phyloP scores from a whole-genome alignment of 495 filamentous ascomycete species.

The Amphirosellinia nigrospora region DNA sequence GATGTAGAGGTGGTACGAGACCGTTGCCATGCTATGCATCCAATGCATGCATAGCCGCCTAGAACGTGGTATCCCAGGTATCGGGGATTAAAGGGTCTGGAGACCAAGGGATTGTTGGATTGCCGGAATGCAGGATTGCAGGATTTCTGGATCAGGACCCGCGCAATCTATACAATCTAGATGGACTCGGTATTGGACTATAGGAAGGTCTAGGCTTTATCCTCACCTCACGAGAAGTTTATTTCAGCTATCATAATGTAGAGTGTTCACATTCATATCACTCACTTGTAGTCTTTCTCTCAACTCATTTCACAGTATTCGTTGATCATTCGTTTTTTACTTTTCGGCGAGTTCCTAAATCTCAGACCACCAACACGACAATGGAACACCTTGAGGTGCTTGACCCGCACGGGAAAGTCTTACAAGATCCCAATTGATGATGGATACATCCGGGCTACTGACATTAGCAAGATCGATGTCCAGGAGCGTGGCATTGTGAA shows the following conservation, averaged over 20 bases:
- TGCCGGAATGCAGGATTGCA: constrained; percentile 29
- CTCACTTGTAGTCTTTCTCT: not conserved
- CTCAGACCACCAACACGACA: not conserved
- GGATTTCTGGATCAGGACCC: constrained; percentile 33
- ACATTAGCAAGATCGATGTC: constrained; percentile 50
- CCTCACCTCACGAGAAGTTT: not conserved
- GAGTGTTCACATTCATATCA: not conserved
- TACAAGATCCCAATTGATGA: constrained; percentile 36
- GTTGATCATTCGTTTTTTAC: no score
- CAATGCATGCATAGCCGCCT: not conserved
- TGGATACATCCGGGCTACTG: constrained; percentile 53
- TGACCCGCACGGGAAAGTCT: constrained; percentile 38
- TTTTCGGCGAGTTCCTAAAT: not conserved
- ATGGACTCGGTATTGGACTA: constrained; percentile 1
- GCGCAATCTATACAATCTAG: constrained; percentile 15
- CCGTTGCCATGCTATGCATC: not conserved
- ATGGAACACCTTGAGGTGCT: constrained; percentile 37
- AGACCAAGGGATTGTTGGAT: constrained; percentile 27
- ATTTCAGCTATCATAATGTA: not conserved
- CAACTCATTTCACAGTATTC: not conserved
- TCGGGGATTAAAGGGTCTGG: constrained; percentile 27
- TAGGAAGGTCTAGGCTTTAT: constrained; percentile 4
- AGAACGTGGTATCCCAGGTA: not conserved
- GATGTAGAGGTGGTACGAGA: not conserved
- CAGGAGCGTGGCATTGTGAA: constrained; percentile 3